Conservation (phyloP, 192 early-diverging fungal species). For the Allomyces arbusculus region DNA sequence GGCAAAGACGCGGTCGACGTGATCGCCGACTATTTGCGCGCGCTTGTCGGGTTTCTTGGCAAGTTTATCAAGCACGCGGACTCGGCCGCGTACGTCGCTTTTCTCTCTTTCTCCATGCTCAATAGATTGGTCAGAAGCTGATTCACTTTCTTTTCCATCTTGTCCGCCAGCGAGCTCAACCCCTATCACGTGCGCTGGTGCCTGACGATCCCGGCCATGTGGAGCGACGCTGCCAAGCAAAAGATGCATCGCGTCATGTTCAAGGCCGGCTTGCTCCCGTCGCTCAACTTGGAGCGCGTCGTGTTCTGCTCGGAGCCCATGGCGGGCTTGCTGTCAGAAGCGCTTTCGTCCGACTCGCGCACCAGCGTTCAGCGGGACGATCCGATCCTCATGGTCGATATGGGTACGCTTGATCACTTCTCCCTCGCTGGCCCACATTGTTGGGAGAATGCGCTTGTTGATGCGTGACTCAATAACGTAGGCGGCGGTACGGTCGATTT, state of each 20-base stretch:
- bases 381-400: background rate
- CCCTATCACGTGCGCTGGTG: background rate
- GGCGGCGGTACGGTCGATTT: background rate
- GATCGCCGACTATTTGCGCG: background rate
- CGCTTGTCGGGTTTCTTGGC: background rate
- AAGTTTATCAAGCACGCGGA: too few relatives aligned
- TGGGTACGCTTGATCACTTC: background rate
- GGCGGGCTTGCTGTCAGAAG: background rate
- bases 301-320: background rate
- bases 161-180: background rate
- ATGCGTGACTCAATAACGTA: background rate
- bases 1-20: background rate
- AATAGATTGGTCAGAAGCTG: background rate
- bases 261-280: background rate
- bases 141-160: background rate
- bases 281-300: background rate
- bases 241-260: background rate
- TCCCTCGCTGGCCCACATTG: background rate
- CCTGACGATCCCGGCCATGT: background rate
- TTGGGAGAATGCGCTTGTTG: background rate
- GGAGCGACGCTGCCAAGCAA: background rate
- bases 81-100: background rate
- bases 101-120: background rate
- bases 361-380: too few relatives aligned
- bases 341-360: background rate